Base-by-base conservation (phyloP, 1,139 yeast genomes). In the Yamadazyma songkhlaensis region DNA sequence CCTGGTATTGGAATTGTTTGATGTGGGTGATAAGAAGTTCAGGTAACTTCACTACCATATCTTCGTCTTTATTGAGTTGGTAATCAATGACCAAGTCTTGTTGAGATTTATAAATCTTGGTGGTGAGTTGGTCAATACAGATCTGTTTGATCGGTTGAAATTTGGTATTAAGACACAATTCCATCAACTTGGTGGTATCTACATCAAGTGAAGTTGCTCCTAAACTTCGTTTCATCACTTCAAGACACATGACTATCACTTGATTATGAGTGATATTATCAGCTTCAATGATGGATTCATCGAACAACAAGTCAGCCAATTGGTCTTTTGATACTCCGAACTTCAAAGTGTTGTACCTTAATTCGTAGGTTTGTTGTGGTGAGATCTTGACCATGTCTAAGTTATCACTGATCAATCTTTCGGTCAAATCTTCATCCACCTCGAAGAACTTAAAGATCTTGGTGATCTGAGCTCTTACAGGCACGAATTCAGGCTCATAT, bases 11-110 rank as follows among this genome's bases (percentile, higher is more conserved):
- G 10, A 8, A 29, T 2, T 28, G 25, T 21, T 25, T 12, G n/a
- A 43, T 50, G 25, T 57, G 56, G 0, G 57, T 47, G 7, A 73
- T 42, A 22, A 79, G 53, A 1, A 29, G 29, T 1, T 44, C 44
- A 0, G 80, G 77, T 22, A 78, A 57, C 26, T 56, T 53, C 3
- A 70, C 60, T 12, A 44, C 50, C 5, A 38, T 35, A 32, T 58
- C 52, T 6, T 48, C 55, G 37, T 55, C 55, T 53, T 57, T 74
- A 37, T 58, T 57, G 40, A 84, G 62, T 41, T 81, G 84, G 49
- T 71, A 76, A 38, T 84, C 87, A 34, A 84, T 70, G 3, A 81
- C 83, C 32, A 74, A 59, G 21, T 77, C 79, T 49, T 79, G 79
- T 49, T 83, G 84, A 29, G 50, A 60, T 6, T 50, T 50, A 9